Evolutionary conservation across 1,284 basidiomycete genomes (phyloP).

Genomic region (Exobasidium rhododendri): DNA sequence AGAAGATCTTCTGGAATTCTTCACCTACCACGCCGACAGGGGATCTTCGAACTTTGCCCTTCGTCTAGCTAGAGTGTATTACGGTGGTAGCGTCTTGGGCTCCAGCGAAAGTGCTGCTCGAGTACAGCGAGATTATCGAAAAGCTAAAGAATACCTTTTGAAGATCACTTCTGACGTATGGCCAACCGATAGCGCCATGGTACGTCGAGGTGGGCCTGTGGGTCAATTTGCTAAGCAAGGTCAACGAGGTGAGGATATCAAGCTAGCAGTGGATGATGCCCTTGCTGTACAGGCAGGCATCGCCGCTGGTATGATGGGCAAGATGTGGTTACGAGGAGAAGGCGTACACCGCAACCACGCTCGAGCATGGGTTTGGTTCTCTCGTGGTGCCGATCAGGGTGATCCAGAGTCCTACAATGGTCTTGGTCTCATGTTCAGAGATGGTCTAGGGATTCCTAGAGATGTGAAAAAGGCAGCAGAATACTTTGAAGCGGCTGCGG

Average conservation of each 20-base stretch:
- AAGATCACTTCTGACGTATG: slow-evolving; percentile 38
- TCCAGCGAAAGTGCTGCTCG: slow-evolving; percentile 43
- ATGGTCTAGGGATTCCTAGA: slow-evolving; percentile 72
- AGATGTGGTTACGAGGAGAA: slow-evolving; percentile 91
- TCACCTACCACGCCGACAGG: slow-evolving; percentile 42
- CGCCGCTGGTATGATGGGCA: slow-evolving; percentile 63
- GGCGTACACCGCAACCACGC: slow-evolving; percentile 75
- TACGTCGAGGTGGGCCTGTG: slow-evolving; percentile 31
- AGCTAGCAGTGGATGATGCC: slow-evolving; percentile 27
- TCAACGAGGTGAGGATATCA: slow-evolving; percentile 33
- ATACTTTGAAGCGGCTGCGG: slow-evolving; percentile 73
- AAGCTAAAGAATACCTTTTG: slow-evolving; percentile 31
- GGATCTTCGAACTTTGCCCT: slow-evolving; percentile 32
- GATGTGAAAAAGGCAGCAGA: slow-evolving; percentile 62
- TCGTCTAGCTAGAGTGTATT: slow-evolving; percentile 42
- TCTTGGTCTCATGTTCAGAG: slow-evolving; percentile 84
- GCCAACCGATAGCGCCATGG: slow-evolving; percentile 39
- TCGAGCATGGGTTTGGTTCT: slow-evolving; percentile 88
- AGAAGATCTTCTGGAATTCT: slow-evolving; percentile 76
- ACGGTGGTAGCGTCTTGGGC: slow-evolving; percentile 47
- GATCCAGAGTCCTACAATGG: slow-evolving; percentile 85
- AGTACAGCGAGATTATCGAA: slow-evolving; percentile 36
- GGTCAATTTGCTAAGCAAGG: slow-evolving; percentile 26
- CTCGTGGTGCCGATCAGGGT: slow-evolving; percentile 65
- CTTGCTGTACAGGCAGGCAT: slow-evolving; percentile 23